Evolutionary conservation across 345 rosid species (phyloP), one percentile per base, ranked within the genome.

Genomic region (Camelina hispida): DNA sequence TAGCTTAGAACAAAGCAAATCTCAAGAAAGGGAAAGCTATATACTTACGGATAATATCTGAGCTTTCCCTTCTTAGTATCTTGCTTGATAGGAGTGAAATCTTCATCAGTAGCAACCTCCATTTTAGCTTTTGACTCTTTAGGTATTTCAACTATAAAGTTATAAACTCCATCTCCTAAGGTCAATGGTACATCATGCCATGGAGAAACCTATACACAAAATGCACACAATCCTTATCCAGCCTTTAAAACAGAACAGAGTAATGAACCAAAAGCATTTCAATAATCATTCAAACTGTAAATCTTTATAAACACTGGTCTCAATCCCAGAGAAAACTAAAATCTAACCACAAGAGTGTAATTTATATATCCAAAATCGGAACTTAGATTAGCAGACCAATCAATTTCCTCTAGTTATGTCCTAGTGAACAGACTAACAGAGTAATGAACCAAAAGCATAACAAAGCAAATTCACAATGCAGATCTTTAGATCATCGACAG

Each of bases 101-200:
- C 80, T 83, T 96, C 98, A 53, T 91, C 96, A 16, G 97, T 96
- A 64, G 98, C 98, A 84, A 91, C 84, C 88, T 96, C 99, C 98
- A 96, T 96, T 82, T 96, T 96, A 0, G 97, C 97, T 74, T 91
- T 93, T 12, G 98, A 83, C 70, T 89, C 98, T 81, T 87, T 93
- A 43, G 99, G 96, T 64, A 96, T 91, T 75, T 96, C 98, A 40
- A 89, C 97, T 46, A 93, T 62, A 64, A 84, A 93, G 89, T 89
- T 89, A 82, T 81, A 96, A 57, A 81, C 85, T 17, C 89, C 98
- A 80, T 89, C 89, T 8, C 98, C 99, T 80, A 88, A 73, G 18
- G 82, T 87, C 85, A 93, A 68, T 2, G 97, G 99, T 48, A 96
- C 72, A 72, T 88, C 97, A 85, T 96, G 98, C 98, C 98, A 93